Evolutionary conservation across 345 rosid species (phyloP), one percentile per base, ranked within the genome.

Genomic region (Laguncularia racemosa): DNA sequence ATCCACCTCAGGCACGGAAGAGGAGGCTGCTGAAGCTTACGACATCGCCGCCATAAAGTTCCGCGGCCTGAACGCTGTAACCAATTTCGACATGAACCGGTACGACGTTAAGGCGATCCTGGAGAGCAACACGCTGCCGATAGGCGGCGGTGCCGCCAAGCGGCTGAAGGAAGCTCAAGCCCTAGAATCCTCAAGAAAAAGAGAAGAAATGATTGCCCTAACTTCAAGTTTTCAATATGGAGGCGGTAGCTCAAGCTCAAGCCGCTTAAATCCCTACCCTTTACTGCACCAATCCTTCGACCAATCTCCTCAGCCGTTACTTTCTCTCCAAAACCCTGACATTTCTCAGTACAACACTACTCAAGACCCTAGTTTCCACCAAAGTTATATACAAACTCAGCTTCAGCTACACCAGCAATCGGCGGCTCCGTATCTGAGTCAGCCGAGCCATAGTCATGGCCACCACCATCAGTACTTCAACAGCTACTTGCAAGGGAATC

Each of bases 1-100:
- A 3, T 14, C 44, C 47, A 0, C 23, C 55, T 2, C 15, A 93
- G 99, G 87, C 64, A 89, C 99, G 1, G 99, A 93, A 75, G 97
- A 93, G 74, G 99, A 93, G 67, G 99, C 99, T 21, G 99, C 99
- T 3, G 99, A 93, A 70, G 99, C 99, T 10, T 93, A 93, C 57
- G 99, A 93, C 78, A 87, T 93, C 20, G 99, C 99, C 2, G 99
- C 99, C 0, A 93, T 93, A 56, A 93, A 90, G 67, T 93, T 90
- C 61, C 67, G 99, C 54, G 99, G 99, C 15, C 78, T 89, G 14
- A 90, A 75, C 7, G 97, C 99, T 0, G 97, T 93, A 15, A 93
- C 99, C 50, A 93, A 93, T 76, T 93, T 93, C 38, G 97, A 93
- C 80, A 93, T 93, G 82, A 90, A 69, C 49, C 88, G 99, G 6